A percentile compares a stretch with the other conserved stretches of the same genome.
Evolutionary conservation across 305 asterid genomes (phyloP).

Genomic region (Fraxinus sp.): DNA sequence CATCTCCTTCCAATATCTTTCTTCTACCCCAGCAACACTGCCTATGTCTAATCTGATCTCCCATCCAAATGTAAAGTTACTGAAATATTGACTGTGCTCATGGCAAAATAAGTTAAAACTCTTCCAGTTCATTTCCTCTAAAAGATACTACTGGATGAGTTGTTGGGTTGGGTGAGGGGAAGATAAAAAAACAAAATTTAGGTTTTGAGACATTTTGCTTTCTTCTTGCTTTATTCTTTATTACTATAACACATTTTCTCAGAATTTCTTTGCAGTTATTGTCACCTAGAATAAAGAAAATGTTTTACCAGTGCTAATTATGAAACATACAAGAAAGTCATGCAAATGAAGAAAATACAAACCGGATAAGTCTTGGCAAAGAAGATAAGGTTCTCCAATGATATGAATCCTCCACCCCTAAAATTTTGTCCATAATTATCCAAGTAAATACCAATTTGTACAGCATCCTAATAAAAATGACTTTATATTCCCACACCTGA

Average conservation of each 20-base stretch:
- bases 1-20: not conserved
- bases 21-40: not conserved
- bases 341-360: slow-evolving; percentile 17
- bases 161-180: not conserved
- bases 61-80: not conserved
- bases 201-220: not conserved
- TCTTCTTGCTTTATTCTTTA: not conserved
- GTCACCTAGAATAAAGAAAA: not conserved
- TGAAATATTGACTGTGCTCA: not conserved
- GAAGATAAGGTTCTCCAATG: slow-evolving; percentile 52
- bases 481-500: slow-evolving; percentile 52
- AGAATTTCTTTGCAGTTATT: not conserved
- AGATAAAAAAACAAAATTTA: not conserved
- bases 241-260: not conserved
- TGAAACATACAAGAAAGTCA: not conserved
- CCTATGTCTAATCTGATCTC: not conserved
- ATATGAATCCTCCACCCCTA: slow-evolving; percentile 97
- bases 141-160: not conserved
- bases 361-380: slow-evolving; percentile 56
- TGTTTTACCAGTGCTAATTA: not conserved
- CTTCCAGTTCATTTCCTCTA: not conserved
- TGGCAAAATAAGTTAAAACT: not conserved
- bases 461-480: slow-evolving; percentile 7
- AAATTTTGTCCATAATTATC: slow-evolving; percentile 23
- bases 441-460: slow-evolving; percentile 17